These are phyloP conservation scores for Tricholomella constricta DNA, from an alignment of 768 basidiomycete genomes.

Conservation along the genomic window DNA sequence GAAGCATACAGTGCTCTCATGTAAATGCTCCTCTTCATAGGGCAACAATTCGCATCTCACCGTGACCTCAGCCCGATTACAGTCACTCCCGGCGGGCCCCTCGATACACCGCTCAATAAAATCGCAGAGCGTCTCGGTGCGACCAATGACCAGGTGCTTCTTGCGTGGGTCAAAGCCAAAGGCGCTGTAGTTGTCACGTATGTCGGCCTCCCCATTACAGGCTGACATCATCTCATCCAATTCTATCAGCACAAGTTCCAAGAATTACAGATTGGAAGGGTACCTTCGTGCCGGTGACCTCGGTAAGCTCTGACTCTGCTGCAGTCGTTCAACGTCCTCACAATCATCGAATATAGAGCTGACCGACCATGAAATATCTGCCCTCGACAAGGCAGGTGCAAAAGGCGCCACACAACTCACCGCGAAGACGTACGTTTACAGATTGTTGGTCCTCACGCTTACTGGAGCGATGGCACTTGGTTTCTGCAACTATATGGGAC, in stretches of 20 bases:
- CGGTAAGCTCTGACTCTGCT: conserved; percentile 33
- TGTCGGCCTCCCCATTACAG: conserved; percentile 1
- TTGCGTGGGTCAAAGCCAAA: conserved; percentile 74
- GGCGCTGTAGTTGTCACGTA: conserved; percentile 68
- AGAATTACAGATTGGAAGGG: conserved; percentile 62
- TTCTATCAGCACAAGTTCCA: conserved; percentile 57
- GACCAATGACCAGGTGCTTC: conserved; percentile 64
- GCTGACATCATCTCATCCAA: background rate
- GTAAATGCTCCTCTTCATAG: conserved; percentile 35
- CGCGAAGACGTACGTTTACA: conserved; percentile 8
- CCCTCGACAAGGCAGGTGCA: conserved; percentile 60
- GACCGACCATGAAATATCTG: conserved; percentile 49
- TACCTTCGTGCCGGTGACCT: conserved; percentile 72
- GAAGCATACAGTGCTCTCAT: conserved; percentile 74
- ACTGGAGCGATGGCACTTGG: conserved; percentile 23
- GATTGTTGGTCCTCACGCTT: conserved; percentile 21
- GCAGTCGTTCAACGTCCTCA: background rate
- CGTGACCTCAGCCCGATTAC: conserved; percentile 59
- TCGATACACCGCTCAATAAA: conserved; percentile 57
- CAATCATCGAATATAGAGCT: conserved; percentile 37
- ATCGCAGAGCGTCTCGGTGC: conserved; percentile 54
- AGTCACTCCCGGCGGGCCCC: conserved; percentile 56
- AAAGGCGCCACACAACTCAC: conserved; percentile 28
- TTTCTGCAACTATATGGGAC: conserved; percentile 22
- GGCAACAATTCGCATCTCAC: background rate